These are phyloP conservation scores for Heliocybe sulcata DNA, from an alignment of 1,284 basidiomycete genomes.

Conservation along the genomic window DNA sequence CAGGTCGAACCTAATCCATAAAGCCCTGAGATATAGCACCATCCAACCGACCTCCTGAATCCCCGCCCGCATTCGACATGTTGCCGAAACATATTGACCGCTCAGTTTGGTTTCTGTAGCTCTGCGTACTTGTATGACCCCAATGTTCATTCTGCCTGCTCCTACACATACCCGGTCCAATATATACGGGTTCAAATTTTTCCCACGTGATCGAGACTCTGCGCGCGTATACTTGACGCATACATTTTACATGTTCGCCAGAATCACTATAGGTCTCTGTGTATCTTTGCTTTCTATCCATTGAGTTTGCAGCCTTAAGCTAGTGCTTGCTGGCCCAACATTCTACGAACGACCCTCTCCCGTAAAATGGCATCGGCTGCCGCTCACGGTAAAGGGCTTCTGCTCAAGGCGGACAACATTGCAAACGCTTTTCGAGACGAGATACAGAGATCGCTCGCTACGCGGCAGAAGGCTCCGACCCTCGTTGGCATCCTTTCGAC, in stretches of 20 bases:
- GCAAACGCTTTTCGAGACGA: constrained; percentile 64
- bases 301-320: no score
- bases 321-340: no score
- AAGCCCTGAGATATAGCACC: neutral
- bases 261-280: no score
- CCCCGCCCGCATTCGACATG: neutral
- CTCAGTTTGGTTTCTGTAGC: neutral
- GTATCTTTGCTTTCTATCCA: no score
- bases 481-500: constrained; percentile 93
- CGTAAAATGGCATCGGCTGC: neutral
- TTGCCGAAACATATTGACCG: neutral
- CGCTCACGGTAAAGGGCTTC: constrained; percentile 51
- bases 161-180: neutral
- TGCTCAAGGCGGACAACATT: constrained; percentile 70
- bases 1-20: neutral
- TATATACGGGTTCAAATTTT: neutral
- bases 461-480: constrained; percentile 48
- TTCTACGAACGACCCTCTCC: no score
- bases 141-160: neutral
- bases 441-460: constrained; percentile 42
- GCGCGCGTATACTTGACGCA: no score
- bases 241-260: no score
- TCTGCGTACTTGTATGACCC: neutral
- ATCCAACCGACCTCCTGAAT: neutral
- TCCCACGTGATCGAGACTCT: neutral